phyloP scores from a whole-genome alignment of 208 protist genomes.

The Herpetomonas samuelpessoai region DNA sequence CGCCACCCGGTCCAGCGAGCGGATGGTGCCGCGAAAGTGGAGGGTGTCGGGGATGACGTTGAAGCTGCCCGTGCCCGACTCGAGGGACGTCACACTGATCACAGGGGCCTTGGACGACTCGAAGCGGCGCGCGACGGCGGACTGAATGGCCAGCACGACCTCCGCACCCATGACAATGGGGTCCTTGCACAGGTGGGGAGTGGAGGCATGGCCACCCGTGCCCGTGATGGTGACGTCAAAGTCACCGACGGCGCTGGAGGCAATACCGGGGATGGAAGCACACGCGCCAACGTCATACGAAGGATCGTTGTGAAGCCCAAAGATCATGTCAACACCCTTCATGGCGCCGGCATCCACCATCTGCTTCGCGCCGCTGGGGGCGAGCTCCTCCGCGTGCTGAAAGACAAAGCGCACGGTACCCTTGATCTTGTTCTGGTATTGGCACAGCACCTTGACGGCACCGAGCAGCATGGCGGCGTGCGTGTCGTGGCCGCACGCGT shows the following conservation, averaged over 20 bases:
- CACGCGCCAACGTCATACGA: slow-evolving; percentile 27
- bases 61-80: slow-evolving; percentile 38
- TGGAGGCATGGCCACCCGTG: slow-evolving; percentile 47
- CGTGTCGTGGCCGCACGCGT: slow-evolving; percentile 62
- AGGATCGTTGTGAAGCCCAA: slow-evolving; percentile 36
- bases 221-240: slow-evolving; percentile 56
- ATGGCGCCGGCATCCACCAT: no score
- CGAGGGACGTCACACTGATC: slow-evolving; percentile 52
- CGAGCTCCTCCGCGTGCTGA: slow-evolving; percentile 66
- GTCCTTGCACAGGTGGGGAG: slow-evolving; percentile 49
- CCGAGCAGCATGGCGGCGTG: slow-evolving; percentile 71
- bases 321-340: slow-evolving; percentile 54
- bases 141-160: slow-evolving; percentile 54
- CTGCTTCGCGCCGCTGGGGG: slow-evolving; percentile 53
- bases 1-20: slow-evolving; percentile 33
- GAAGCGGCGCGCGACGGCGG: slow-evolving; percentile 47
- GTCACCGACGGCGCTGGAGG: slow-evolving; percentile 31
- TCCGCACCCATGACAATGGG: slow-evolving; percentile 56
- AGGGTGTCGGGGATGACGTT: no score
- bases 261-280: slow-evolving; percentile 23
- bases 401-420: slow-evolving; percentile 77
- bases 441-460: no score
- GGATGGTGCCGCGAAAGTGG: slow-evolving; percentile 49
- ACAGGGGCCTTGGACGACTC: slow-evolving; percentile 53
- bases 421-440: no score